Evolutionary conservation across 495 filamentous ascomycete genomes (phyloP).

Genomic region (Daldinia caldariorum): DNA sequence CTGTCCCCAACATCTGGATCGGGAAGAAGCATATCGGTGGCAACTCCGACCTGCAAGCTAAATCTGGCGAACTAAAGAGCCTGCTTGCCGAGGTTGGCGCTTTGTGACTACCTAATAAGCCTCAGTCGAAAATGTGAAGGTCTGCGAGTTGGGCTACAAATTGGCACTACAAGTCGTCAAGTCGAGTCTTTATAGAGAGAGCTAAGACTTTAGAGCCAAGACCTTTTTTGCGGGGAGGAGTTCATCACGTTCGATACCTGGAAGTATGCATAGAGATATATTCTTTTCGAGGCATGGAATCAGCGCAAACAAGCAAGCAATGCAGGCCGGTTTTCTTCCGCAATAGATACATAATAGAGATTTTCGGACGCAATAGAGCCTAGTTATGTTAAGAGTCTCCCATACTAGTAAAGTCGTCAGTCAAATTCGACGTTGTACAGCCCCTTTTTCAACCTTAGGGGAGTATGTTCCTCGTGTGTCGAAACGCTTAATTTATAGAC

Average conservation of each 20-base stretch:
- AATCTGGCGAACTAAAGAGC: constrained; percentile 54
- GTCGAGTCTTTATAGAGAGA: too few species aligned
- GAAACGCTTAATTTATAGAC: background rate
- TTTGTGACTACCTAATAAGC: constrained; percentile 46
- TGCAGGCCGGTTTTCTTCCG: background rate
- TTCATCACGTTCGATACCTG: background rate
- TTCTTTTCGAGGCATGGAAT: background rate
- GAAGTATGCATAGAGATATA: background rate
- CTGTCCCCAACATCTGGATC: constrained; percentile 97
- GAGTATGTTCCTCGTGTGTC: background rate
- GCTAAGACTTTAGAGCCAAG: background rate
- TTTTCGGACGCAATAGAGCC: too few species aligned
- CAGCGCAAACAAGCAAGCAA: background rate
- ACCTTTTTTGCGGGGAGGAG: background rate
- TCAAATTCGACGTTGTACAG: background rate
- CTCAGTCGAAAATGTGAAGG: constrained; percentile 22
- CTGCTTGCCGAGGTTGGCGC: constrained; percentile 54
- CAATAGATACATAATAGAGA: background rate
- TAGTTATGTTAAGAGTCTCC: too few species aligned
- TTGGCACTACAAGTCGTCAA: background rate
- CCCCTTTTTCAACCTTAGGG: background rate
- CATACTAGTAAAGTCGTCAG: too few species aligned
- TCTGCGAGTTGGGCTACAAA: background rate
- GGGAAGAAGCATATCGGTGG: constrained; percentile 89
- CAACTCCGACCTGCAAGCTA: constrained; percentile 89